phyloP scores from a whole-genome alignment of 139 green algal genomes.

The Auxenochlorella pyrenoidosa region DNA sequence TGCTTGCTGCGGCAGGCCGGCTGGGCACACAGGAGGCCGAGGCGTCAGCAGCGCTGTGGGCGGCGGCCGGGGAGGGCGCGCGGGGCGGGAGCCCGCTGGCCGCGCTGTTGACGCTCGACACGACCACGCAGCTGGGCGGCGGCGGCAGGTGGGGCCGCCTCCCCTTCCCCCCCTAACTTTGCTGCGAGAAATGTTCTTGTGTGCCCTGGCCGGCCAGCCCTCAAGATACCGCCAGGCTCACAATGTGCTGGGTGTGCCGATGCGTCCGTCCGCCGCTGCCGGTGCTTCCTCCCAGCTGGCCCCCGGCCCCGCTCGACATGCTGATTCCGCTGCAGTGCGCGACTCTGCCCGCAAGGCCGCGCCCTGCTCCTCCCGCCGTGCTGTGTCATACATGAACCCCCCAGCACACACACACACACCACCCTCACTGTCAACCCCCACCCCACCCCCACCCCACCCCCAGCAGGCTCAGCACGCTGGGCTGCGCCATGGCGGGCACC shows the following conservation, averaged over 20 bases:
- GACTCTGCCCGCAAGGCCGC: too few species aligned
- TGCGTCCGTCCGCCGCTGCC: too few species aligned
- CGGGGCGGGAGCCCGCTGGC: constrained; percentile 20
- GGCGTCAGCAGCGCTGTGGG: constrained; percentile 38
- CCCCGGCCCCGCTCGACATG: too few species aligned
- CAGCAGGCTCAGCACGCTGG: constrained; percentile 68
- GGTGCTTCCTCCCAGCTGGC: too few species aligned
- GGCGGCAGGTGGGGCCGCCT: constrained; percentile 13
- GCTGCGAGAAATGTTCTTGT: too few species aligned
- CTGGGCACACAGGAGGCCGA: constrained; percentile 27
- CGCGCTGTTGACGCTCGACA: constrained; percentile 53
- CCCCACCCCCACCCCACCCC: background rate
- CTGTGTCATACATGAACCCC: too few species aligned
- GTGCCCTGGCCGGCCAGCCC: background rate
- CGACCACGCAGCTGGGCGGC: background rate
- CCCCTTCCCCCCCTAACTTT: background rate
- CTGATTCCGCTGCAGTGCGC: too few species aligned
- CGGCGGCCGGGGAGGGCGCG: constrained; percentile 6
- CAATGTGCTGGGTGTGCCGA: too few species aligned
- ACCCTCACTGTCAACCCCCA: background rate
- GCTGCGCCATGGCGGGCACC: constrained; percentile 62
- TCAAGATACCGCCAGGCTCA: too few species aligned
- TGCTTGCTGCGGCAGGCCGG: constrained; percentile 60
- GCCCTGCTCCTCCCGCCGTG: too few species aligned
- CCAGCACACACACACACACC: background rate